phyloP scores from a whole-genome alignment of 352 stramenopile genomes.

The Pythium biforme region DNA sequence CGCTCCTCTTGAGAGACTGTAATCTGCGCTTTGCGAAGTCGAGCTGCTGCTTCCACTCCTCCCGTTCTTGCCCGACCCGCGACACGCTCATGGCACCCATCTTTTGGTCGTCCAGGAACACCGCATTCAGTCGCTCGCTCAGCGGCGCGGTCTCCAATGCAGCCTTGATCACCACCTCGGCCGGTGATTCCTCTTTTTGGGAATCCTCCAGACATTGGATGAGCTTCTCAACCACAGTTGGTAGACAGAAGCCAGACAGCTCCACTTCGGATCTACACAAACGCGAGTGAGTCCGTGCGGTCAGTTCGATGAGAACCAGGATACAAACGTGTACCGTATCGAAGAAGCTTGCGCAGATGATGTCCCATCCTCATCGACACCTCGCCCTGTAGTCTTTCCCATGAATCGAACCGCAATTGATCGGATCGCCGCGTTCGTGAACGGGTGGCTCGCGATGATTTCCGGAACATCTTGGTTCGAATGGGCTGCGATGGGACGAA shows the following conservation, averaged over 20 bases:
- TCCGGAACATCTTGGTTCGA: slow-evolving; percentile 76
- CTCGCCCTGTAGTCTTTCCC: slow-evolving; percentile 19
- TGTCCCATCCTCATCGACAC: slow-evolving; percentile 9
- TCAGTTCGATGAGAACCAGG: neutral
- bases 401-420: slow-evolving; percentile 49
- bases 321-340: slow-evolving; percentile 21
- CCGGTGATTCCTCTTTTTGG: slow-evolving; percentile 23
- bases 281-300: neutral
- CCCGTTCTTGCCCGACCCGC: slow-evolving; percentile 23
- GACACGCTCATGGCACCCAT: slow-evolving; percentile 15
- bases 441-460: slow-evolving; percentile 51
- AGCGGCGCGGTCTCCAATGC: slow-evolving; percentile 21
- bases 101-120: slow-evolving; percentile 36
- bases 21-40: slow-evolving; percentile 59
- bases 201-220: slow-evolving; percentile 38
- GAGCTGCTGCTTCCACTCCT: slow-evolving; percentile 48
- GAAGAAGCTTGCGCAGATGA: neutral
- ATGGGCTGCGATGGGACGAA: slow-evolving; percentile 37
- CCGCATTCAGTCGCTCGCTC: slow-evolving; percentile 60
- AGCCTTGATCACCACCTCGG: slow-evolving; percentile 7
- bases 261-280: slow-evolving; percentile 32
- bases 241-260: slow-evolving; percentile 58
- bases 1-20: slow-evolving; percentile 16
- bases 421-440: slow-evolving; percentile 61
- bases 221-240: slow-evolving; percentile 34